A percentile compares a stretch with the other conserved stretches of the same genome.
These are phyloP conservation scores for Diaporthe helianthi DNA, from an alignment of 2,329 filamentous ascomycete genomes.

Conservation along the genomic window DNA sequence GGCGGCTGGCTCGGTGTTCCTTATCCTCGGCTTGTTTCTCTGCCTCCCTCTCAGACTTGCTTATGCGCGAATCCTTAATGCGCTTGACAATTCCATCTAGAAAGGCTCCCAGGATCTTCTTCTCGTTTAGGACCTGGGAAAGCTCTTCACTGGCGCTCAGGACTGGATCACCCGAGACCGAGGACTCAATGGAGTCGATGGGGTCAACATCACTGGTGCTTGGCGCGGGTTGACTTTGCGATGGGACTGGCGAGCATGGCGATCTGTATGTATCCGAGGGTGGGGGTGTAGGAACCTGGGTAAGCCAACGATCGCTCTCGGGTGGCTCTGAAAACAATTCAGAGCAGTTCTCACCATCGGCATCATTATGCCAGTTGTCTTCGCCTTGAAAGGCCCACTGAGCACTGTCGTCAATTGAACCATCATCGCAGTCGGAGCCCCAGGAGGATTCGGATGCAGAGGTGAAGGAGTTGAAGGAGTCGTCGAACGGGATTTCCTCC, in stretches of 20 bases:
- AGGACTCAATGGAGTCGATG: background rate
- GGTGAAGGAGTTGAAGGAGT: background rate
- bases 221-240: background rate
- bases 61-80: slow-evolving; percentile 5
- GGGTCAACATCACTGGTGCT: too few relatives aligned
- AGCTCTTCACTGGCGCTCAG: background rate
- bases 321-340: too few relatives aligned
- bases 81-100: slow-evolving; percentile 4
- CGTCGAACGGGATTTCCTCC: background rate
- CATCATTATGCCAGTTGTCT: background rate
- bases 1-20: background rate
- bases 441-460: background rate
- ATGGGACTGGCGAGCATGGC: background rate
- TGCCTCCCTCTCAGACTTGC: slow-evolving; percentile 2
- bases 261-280: background rate
- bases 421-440: background rate
- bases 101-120: slow-evolving; percentile 5
- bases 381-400: background rate
- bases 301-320: background rate
- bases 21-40: background rate
- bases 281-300: background rate
- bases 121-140: slow-evolving; percentile 3
- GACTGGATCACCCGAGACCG: background rate
- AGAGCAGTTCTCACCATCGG: background rate
- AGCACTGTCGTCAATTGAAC: background rate